phyloP scores from a whole-genome alignment of 1,139 yeast species.

The Neolecta irregularis region DNA sequence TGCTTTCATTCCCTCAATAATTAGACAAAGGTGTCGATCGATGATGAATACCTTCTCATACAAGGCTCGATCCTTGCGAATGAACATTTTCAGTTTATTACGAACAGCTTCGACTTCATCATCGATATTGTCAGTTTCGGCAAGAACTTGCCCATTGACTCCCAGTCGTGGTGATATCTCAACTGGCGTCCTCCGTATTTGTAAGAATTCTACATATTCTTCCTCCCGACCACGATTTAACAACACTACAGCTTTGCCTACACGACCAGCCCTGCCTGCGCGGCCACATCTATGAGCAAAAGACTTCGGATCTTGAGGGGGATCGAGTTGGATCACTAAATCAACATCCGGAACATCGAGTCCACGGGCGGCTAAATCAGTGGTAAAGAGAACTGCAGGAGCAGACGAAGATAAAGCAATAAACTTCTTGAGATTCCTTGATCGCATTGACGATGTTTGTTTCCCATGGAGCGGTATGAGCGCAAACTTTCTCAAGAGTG shows the following conservation, averaged over 20 bases:
- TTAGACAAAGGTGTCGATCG: neutral
- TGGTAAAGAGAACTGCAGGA: conserved; percentile 40
- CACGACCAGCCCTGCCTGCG: conserved; percentile 78
- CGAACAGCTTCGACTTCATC: conserved; percentile 12
- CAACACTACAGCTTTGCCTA: conserved; percentile 64
- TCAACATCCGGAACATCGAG: conserved; percentile 88
- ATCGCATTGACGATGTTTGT: conserved; percentile 54
- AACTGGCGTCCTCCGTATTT: conserved; percentile 51
- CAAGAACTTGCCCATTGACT: conserved; percentile 2
- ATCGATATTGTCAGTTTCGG: conserved; percentile 18
- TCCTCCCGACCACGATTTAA: conserved; percentile 62
- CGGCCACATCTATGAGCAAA: conserved; percentile 85
- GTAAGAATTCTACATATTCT: conserved; percentile 66
- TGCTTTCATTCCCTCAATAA: conserved; percentile 42
- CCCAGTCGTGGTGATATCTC: conserved; percentile 15
- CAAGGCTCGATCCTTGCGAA: conserved; percentile 5
- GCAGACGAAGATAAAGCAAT: conserved; percentile 31
- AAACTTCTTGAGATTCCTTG: conserved; percentile 52
- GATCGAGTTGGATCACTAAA: conserved; percentile 70
- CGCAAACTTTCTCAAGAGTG: conserved; percentile 19
- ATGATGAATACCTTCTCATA: conserved; percentile 12
- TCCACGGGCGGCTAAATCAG: conserved; percentile 68
- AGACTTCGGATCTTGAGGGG: conserved; percentile 81
- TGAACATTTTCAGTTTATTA: neutral
- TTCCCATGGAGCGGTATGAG: conserved; percentile 76